Conservation (phyloP, 2,329 filamentous ascomycete species). For the Trichoderma koningii region DNA sequence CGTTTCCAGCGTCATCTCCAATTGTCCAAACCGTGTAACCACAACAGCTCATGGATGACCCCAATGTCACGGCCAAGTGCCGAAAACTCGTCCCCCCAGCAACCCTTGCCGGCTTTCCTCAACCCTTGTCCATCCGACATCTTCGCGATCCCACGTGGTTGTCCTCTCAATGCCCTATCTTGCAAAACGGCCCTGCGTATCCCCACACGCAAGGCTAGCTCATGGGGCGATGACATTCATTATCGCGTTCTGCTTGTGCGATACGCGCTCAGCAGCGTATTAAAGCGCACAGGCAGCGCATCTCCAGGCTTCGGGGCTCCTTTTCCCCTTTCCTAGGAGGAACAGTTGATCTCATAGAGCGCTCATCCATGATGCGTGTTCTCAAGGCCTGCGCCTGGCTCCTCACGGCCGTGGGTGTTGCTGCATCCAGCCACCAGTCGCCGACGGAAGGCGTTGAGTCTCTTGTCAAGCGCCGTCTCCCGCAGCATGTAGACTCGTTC, state of each 20-base stretch:
- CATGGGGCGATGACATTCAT: conserved; percentile 18
- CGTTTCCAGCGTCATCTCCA: too few species aligned
- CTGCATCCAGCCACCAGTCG: background rate
- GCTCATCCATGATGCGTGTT: conserved; percentile 5
- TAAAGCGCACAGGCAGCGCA: background rate
- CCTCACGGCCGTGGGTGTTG: conserved; percentile 20
- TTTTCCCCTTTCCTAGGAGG: background rate
- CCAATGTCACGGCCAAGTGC: background rate
- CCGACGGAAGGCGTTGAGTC: conserved; percentile 28
- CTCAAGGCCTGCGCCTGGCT: conserved; percentile 11
- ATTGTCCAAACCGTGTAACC: background rate
- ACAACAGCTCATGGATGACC: background rate
- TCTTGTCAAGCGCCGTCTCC: conserved; percentile 30
- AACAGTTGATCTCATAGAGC: background rate
- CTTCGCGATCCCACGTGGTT: conserved; percentile 15
- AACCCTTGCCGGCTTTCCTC: conserved; percentile 11
- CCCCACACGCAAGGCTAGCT: background rate
- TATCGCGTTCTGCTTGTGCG: background rate
- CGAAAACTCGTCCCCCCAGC: background rate
- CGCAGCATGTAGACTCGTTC: conserved; percentile 29
- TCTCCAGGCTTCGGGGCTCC: background rate
- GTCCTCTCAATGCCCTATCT: background rate
- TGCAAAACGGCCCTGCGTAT: background rate
- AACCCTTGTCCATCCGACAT: background rate
- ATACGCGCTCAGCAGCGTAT: background rate